Conservation (phyloP, 2,329 filamentous ascomycete species). For the Monilinia fructigena region DNA sequence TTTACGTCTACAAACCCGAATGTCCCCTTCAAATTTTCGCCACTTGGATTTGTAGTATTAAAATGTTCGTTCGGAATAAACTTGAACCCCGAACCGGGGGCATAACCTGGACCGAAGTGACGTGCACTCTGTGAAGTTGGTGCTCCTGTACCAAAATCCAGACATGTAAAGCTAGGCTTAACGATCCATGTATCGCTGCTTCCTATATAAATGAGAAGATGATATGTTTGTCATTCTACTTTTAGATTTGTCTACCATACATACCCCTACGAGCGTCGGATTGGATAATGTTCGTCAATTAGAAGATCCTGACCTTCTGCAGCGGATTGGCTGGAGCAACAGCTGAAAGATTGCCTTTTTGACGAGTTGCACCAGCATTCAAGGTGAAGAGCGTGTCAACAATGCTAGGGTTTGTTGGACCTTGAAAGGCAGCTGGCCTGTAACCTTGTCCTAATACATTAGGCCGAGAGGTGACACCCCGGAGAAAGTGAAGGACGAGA, state of each 20-base stretch:
- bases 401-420: not conserved
- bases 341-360: not conserved
- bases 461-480: not conserved
- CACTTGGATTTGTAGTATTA: constrained; percentile 47
- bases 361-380: not conserved
- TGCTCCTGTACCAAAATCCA: constrained; percentile 32
- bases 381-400: not conserved
- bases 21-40: constrained; percentile 44
- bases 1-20: constrained; percentile 43
- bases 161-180: constrained; percentile 40
- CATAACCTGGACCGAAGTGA: constrained; percentile 27
- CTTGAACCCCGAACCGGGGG: constrained; percentile 39
- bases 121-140: constrained; percentile 23
- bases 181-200: constrained; percentile 50
- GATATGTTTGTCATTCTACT: constrained; percentile 21
- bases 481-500: not conserved
- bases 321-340: not conserved
- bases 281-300: not conserved
- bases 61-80: constrained; percentile 45
- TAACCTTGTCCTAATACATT: not conserved
- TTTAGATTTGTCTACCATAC: constrained; percentile 18
- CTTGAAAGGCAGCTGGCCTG: constrained; percentile 7
- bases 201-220: constrained; percentile 46
- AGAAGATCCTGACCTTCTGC: not conserved
- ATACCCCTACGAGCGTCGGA: constrained; percentile 13